A percentile compares a stretch with the other conserved stretches of the same genome.
phyloP scores from a whole-genome alignment of 2,329 filamentous ascomycete genomes.

The Xylariaceae sp. region DNA sequence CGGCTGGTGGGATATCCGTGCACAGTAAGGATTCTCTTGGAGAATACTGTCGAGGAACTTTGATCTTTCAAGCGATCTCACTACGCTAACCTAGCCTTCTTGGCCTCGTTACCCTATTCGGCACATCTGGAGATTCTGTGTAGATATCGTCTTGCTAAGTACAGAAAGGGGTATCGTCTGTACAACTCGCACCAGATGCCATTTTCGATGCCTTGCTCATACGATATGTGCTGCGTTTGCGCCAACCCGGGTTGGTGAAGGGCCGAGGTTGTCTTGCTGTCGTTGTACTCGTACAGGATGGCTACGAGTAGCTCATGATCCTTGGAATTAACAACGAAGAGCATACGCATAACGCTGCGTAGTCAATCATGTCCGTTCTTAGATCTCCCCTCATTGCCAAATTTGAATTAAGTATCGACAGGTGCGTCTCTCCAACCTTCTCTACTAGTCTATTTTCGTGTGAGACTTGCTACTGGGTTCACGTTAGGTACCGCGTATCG shows the following conservation, averaged over 20 bases:
- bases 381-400: too few relatives aligned
- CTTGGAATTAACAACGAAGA: too few relatives aligned
- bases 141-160: too few relatives aligned
- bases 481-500: background rate
- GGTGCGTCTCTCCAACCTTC: too few relatives aligned
- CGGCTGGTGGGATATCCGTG: background rate
- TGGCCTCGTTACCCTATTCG: constrained; percentile 7
- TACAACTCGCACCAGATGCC: constrained; percentile 2
- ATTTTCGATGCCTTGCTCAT: constrained; percentile 11
- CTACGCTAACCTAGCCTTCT: background rate
- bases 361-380: too few relatives aligned
- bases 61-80: background rate
- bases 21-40: background rate
- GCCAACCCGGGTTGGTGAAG: background rate
- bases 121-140: constrained; percentile 6
- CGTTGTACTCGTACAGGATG: too few relatives aligned
- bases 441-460: too few relatives aligned
- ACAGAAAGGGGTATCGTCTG: background rate
- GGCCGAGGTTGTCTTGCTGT: background rate
- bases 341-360: too few relatives aligned
- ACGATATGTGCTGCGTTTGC: constrained; percentile 6
- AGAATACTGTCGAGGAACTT: constrained; percentile 10
- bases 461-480: background rate
- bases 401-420: too few relatives aligned
- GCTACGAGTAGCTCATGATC: too few relatives aligned